Base-by-base conservation (phyloP, 306 rosid genomes). In the Hippophae tibetana region DNA sequence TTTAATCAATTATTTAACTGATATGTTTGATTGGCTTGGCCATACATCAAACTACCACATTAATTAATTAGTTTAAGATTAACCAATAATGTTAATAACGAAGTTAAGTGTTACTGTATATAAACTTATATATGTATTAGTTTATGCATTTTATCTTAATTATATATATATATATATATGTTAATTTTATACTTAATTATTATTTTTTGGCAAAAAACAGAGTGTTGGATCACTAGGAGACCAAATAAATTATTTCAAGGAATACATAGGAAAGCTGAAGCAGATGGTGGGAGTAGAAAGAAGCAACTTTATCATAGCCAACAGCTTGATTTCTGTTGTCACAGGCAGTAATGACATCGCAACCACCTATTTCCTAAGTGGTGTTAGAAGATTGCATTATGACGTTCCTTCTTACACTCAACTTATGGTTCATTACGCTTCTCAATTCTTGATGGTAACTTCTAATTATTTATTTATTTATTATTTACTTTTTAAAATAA, bases 291-390 rank as follows among this genome's bases (percentile, higher is more conserved):
- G 95, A 60, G 81, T 64, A 61, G 64, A 47, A 53, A 78, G 62
- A 23, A 48, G 69, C 1, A 47, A 47, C 2, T 47, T 6, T 49
- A 82, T 78, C 38, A 1, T 89, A 43, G 66, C 87, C 3, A 78
- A 86, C 54, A 78, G 93, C 73, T 14, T 89, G 64, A 78, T 73
- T 64, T 38, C 81, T 1, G 59, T 84, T 61, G 69, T 82, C 72
- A 3, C 53, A 3, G 92, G 95, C 51, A 75, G 79, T 44, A 68
- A 89, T 60, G 97, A 89, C 74, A 74, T 86, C 44, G 82, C 93
- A 8, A 81, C 81, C 47, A 89, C 86, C 57, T 86, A 75, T 45
- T 7, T 23, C 40, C 61, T 52, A 54, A 61, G 81, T n/a, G 76
- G 74, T 8, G 2, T 74, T 13, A 76, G 95, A 62, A 58, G 59